Evolutionary conservation across 2,329 filamentous ascomycete species (phyloP).

Genomic region (Eutypella sp.): DNA sequence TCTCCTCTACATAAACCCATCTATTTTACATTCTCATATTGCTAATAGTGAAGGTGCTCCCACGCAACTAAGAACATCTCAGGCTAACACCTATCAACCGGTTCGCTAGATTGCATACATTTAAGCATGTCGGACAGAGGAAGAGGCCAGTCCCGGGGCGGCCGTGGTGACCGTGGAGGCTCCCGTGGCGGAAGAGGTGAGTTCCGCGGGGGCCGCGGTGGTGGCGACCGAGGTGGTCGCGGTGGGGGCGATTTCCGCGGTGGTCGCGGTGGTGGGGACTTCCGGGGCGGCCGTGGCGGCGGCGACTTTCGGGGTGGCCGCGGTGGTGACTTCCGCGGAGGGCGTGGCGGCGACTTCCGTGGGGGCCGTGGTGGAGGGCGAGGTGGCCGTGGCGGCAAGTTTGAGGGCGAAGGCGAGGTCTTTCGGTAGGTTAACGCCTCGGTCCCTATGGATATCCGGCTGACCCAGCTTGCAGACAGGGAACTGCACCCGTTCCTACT

Average conservation of each 20-base stretch:
- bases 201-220: constrained; percentile 11
- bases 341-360: constrained; percentile 19
- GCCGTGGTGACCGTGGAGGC: constrained; percentile 4
- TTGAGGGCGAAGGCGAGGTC: constrained; percentile 18
- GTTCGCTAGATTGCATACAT: too few species aligned
- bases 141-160: background rate
- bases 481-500: constrained; percentile 9
- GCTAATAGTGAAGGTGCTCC: too few species aligned
- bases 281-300: constrained; percentile 8
- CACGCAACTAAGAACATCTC: background rate
- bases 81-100: background rate
- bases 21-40: too few species aligned
- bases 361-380: constrained; percentile 14
- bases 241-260: constrained; percentile 6
- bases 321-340: constrained; percentile 11
- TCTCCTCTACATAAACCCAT: too few species aligned
- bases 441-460: background rate
- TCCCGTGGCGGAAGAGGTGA: constrained; percentile 7
- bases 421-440: constrained; percentile 25
- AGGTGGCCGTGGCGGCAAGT: constrained; percentile 16
- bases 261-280: constrained; percentile 14
- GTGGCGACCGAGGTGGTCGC: constrained; percentile 7
- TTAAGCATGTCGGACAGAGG: background rate
- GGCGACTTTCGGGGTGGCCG: constrained; percentile 7
- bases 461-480: constrained; percentile 6